phyloP scores from a whole-genome alignment of 768 basidiomycete genomes.

The Russula emetica region DNA sequence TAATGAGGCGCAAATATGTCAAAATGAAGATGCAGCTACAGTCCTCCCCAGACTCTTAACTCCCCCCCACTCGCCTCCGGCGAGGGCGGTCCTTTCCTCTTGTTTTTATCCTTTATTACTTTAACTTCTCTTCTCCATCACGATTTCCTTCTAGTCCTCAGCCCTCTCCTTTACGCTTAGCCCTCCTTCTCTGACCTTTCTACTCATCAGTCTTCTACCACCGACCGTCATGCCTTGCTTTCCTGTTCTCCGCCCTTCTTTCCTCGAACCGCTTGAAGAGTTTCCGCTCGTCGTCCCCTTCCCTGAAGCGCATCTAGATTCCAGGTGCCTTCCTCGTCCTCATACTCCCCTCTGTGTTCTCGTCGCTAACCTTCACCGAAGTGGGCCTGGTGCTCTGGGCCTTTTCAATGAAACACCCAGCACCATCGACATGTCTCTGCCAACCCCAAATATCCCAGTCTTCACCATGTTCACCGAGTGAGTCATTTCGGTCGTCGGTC shows the following conservation, averaged over 20 bases:
- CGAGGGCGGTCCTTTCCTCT: slow-evolving; percentile 21
- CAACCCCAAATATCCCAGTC: slow-evolving; percentile 17
- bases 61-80: slow-evolving; percentile 22
- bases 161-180: slow-evolving; percentile 22
- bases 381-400: slow-evolving; percentile 26
- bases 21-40: slow-evolving; percentile 5
- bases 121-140: slow-evolving; percentile 22
- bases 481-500: slow-evolving; percentile 15
- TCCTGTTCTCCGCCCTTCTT: background rate
- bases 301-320: slow-evolving; percentile 15
- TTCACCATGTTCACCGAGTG: slow-evolving; percentile 13
- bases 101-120: slow-evolving; percentile 22
- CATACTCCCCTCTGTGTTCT: background rate
- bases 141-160: slow-evolving; percentile 24
- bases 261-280: slow-evolving; percentile 26
- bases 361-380: slow-evolving; percentile 6
- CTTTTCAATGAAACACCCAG: slow-evolving; percentile 28
- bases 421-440: slow-evolving; percentile 26
- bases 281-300: slow-evolving; percentile 26
- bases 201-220: background rate
- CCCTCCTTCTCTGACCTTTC: slow-evolving; percentile 21
- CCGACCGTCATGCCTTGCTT: slow-evolving; percentile 16
- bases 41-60: slow-evolving; percentile 13
- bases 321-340: slow-evolving; percentile 15
- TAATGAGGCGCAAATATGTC: slow-evolving; percentile 8